Evolutionary conservation across 306 rosid species (phyloP).

Genomic region (Acacia acuminata): DNA sequence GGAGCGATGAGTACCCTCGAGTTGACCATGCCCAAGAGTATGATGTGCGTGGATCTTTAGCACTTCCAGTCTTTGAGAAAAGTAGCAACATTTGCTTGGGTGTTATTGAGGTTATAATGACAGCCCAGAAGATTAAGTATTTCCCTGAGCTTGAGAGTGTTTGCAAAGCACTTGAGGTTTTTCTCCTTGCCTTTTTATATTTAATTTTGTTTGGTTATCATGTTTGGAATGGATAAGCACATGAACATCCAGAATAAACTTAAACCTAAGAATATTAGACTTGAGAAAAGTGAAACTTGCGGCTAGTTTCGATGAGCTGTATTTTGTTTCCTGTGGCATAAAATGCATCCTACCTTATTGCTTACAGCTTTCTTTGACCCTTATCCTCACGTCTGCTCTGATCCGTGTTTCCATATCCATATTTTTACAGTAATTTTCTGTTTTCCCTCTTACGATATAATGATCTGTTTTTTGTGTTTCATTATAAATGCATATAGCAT

Average conservation of each 20-base stretch:
- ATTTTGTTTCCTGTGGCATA: conserved; percentile 27
- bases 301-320: neutral
- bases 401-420: neutral
- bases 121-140: conserved; percentile 66
- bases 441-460: conserved; percentile 17
- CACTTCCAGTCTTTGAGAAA: conserved; percentile 83
- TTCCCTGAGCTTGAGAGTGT: conserved; percentile 70
- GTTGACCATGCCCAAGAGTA: conserved; percentile 66
- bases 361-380: conserved; percentile 1
- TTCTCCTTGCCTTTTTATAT: conserved; percentile 31
- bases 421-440: conserved; percentile 13
- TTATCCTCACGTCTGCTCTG: neutral
- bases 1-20: conserved; percentile 80
- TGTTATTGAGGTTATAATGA: conserved; percentile 88
- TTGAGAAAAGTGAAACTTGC: neutral
- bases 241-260: neutral
- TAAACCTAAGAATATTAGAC: neutral
- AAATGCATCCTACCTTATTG: neutral
- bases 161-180: conserved; percentile 95
- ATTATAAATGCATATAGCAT: conserved; percentile 26
- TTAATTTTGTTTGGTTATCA: conserved; percentile 2
- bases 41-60: conserved; percentile 82
- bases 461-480: conserved; percentile 16
- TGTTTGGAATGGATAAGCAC: neutral
- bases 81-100: conserved; percentile 81